Conservation (phyloP, 1,284 basidiomycete genomes). For the Microbotryomycetes sp. region DNA sequence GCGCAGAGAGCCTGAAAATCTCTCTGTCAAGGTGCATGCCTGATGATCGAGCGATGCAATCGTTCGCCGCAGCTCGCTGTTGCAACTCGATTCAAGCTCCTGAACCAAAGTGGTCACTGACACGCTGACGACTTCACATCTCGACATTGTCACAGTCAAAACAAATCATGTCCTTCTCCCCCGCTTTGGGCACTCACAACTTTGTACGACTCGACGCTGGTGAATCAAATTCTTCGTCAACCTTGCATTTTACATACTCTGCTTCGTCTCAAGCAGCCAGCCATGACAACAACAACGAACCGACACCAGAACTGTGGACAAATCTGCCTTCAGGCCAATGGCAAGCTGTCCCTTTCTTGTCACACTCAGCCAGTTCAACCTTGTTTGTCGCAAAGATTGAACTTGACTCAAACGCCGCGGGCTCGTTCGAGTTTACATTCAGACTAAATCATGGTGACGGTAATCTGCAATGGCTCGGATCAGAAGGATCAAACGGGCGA, state of each 20-base stretch:
- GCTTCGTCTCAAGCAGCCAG: neutral
- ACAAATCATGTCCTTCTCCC: neutral
- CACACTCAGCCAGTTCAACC: neutral
- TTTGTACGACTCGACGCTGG: neutral
- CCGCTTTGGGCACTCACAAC: constrained; percentile 5
- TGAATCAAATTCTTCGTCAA: neutral
- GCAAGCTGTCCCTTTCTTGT: constrained; percentile 18
- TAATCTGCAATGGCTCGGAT: constrained; percentile 23
- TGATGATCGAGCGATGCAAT: too few relatives aligned
- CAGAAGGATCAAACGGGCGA: constrained; percentile 15
- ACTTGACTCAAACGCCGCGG: neutral
- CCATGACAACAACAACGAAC: neutral
- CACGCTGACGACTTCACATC: too few relatives aligned
- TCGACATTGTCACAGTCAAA: too few relatives aligned
- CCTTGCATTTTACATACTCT: constrained; percentile 11
- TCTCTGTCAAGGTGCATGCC: too few relatives aligned
- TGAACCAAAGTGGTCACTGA: too few relatives aligned
- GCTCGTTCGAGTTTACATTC: constrained; percentile 28
- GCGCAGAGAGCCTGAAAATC: too few relatives aligned
- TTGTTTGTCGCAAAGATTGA: neutral
- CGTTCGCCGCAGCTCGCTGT: too few relatives aligned
- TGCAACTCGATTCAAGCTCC: too few relatives aligned
- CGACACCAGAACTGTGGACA: constrained; percentile 29
- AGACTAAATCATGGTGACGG: constrained; percentile 8
- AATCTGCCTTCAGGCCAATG: constrained; percentile 17